Base-by-base conservation (phyloP, 169 alveolate genomes). In the Eimeria maxima region DNA sequence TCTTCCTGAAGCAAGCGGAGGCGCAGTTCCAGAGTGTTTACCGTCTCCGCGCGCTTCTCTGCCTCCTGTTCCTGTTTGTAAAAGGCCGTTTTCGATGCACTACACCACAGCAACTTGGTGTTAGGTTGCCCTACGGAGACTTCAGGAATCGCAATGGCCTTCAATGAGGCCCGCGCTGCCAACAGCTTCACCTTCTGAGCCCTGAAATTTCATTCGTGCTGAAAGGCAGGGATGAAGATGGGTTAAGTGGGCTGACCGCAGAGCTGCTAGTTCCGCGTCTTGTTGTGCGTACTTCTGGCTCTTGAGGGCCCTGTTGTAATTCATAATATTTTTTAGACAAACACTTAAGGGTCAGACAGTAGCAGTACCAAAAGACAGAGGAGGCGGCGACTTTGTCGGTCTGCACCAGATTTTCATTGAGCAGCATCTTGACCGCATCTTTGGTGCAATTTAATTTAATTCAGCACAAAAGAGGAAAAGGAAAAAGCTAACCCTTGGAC, bases 371-470 rank as follows among this genome's bases (percentile, higher is more conserved):
- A 33, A 92, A 92, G 20, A 92, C 91, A 4, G 95, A 92, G 11
- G 95, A 76, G 22, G 86, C 45, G 8, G 91, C 95, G 29, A 92
- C 84, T 60, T 92, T 92, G 84, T 92, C 95, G 14, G 92, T 57
- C 29, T 74, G 65, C 44, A 92, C 38, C 38, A 92, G 91, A 76
- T 92, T 92, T 29, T 92, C 95, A 44, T 92, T 92, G 16, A 92
- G 90, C 92, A 92, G 84, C 95, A 76, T 76, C 44, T 78, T 92
- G 65, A 92, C 88, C 53, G 95, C 95, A 29, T 92, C 95, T 92
- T 55, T 44, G 73, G 42, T 44, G 73, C 38, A 22, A 1, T 45
- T 81, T 38, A 44, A 33, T 81, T 50, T 33, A 16, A 86, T 60
- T 27, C 44, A 16, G 13, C n/a, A 16, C 33, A 44, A 22, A 47